Percentiles rank a stretch among this genome's conserved stretches.
Evolutionary conservation across 2,329 filamentous ascomycete genomes (phyloP).

Genomic region (Colletotrichum eremochloae): DNA sequence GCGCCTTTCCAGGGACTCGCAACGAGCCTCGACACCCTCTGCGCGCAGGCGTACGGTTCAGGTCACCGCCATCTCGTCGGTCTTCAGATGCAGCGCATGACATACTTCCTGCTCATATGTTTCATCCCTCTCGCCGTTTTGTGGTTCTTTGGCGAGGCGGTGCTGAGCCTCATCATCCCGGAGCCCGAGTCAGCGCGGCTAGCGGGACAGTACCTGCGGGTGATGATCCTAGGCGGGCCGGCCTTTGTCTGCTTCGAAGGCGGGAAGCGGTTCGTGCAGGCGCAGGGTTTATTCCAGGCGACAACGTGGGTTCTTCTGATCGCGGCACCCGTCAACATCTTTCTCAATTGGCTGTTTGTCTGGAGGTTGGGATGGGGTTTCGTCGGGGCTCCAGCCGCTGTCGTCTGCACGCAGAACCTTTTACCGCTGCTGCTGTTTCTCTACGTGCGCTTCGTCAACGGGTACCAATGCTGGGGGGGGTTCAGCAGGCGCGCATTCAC

Average conservation of each 20-base stretch:
- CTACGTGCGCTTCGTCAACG: conserved; percentile 81
- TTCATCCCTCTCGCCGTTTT: conserved; percentile 79
- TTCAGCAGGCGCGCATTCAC: conserved; percentile 77
- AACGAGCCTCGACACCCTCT: conserved; percentile 92
- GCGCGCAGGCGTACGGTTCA: conserved; percentile 93
- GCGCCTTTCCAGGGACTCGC: conserved; percentile 87
- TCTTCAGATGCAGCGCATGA: conserved; percentile 84
- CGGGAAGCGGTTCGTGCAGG: conserved; percentile 85
- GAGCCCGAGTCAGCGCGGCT: conserved; percentile 73
- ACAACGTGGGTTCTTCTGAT: conserved; percentile 83
- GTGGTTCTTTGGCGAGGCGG: conserved; percentile 77
- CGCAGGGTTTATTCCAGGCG: conserved; percentile 84
- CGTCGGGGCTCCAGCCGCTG: conserved; percentile 84
- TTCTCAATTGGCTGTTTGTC: conserved; percentile 84
- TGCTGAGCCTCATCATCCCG: conserved; percentile 66
- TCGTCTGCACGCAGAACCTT: conserved; percentile 82
- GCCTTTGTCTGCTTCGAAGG: conserved; percentile 83
- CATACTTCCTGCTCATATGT: conserved; percentile 79
- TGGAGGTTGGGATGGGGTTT: conserved; percentile 80
- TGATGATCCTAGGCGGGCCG: conserved; percentile 80
- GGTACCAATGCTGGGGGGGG: conserved; percentile 86
- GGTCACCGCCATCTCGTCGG: conserved; percentile 89
- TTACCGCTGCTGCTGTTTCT: conserved; percentile 82
- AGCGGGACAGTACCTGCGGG: conserved; percentile 78
- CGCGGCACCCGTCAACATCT: conserved; percentile 81